Evolutionary conservation across 2,329 filamentous ascomycete genomes (phyloP), one percentile per base, ranked within the genome.

Genomic region (Colletotrichum navitas): DNA sequence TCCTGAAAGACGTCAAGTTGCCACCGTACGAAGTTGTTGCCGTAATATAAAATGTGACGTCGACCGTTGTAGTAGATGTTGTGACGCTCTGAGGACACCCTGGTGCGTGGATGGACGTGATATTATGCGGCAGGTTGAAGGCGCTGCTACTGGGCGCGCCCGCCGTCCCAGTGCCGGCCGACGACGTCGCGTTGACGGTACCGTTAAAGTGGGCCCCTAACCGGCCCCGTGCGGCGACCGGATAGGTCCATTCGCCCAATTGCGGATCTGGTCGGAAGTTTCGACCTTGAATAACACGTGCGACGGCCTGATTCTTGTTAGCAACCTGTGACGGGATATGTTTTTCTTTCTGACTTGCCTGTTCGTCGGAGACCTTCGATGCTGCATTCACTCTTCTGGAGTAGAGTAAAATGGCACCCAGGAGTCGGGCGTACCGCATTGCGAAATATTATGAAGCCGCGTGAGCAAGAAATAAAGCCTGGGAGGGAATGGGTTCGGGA

Each of bases 21-120:
- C 45, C 29, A 21, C 68, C 67, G 34, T 69, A 64, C 26, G 76
- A 73, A 41, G 78, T 73, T 2, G 77, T 75, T 39, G 77, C 76
- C 14, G 80, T 81, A 21, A 81, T 74, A 49, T 76, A 78, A 41
- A 79, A 75, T 8, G 77, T 79, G 10, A 79, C 74, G 34, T 82
- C 80, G 10, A 81, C 63, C 4, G 79, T 82, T 39, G 74, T 77
- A 2, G 78, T 81, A 16, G 77, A 78, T 61, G 79, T 71, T 16
- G 79, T 66, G 5, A 79, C 64, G 11, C 74, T 76, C 39, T 61
- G 21, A 1, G 61, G 49, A 16, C 70, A 72, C 26, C 8, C 41
- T 2, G 45, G 39, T 8, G 47, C 11, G 26, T n/a, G 52, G 10
- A 60, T 71, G 5, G 59, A 68, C 14, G 56, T 60, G n/a, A n/a